Evolutionary conservation across 805 yeast genomes (phyloP).

Genomic region (Starmerella bombicola): DNA sequence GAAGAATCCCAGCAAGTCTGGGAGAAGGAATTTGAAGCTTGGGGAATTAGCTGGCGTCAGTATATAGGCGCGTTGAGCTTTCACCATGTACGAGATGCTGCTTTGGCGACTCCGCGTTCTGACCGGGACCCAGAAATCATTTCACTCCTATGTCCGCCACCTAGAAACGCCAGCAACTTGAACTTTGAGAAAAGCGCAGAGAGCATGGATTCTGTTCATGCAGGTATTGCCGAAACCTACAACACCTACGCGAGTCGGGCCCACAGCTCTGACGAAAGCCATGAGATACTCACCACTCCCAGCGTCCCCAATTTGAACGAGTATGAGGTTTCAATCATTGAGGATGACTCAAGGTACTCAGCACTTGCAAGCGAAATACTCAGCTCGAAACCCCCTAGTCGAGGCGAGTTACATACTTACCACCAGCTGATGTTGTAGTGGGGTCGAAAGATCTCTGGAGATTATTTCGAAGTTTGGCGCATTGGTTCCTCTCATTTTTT

Average conservation of each 20-base stretch:
- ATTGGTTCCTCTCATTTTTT: not conserved
- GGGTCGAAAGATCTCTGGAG: too few species aligned
- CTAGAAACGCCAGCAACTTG: not conserved
- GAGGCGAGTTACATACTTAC: not conserved
- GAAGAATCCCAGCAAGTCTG: conserved; percentile 2
- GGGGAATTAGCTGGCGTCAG: conserved; percentile 4
- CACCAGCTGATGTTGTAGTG: too few species aligned
- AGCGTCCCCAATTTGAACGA: not conserved
- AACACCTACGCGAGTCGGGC: not conserved
- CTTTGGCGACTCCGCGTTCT: not conserved
- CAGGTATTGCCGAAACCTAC: not conserved
- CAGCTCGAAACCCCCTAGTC: not conserved
- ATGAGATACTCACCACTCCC: not conserved
- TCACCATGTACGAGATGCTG: not conserved
- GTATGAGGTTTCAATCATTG: not conserved
- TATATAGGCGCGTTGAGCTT: not conserved
- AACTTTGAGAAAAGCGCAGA: not conserved
- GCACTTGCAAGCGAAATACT: not conserved
- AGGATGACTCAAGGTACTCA: not conserved
- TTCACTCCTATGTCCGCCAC: not conserved
- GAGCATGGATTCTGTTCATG: not conserved
- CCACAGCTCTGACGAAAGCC: not conserved
- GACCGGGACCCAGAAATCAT: not conserved
- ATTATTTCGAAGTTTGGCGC: not conserved
- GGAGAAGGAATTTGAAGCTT: not conserved